phyloP scores from a whole-genome alignment of 2,329 filamentous ascomycete species.

The Aphanoascus verrucosus region DNA sequence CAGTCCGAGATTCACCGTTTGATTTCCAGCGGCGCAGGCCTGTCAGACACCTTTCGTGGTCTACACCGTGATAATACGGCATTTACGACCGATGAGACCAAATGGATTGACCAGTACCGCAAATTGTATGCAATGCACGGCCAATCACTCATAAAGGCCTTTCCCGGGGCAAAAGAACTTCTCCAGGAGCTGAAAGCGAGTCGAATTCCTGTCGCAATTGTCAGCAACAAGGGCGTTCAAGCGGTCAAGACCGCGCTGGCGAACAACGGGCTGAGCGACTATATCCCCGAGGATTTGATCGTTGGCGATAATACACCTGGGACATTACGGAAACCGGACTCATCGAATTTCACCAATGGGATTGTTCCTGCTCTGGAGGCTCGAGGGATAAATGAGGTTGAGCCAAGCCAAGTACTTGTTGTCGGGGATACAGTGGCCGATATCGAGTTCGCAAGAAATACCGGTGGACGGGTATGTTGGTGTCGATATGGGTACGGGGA shows the following conservation, averaged over 20 bases:
- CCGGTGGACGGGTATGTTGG: slow-evolving; percentile 8
- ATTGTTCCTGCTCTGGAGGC: slow-evolving; percentile 8
- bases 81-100: neutral
- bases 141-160: slow-evolving; percentile 11
- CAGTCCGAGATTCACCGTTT: slow-evolving; percentile 11
- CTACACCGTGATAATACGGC: slow-evolving; percentile 2
- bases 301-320: slow-evolving; percentile 13
- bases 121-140: slow-evolving; percentile 9
- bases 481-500: slow-evolving; percentile 13
- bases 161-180: slow-evolving; percentile 8
- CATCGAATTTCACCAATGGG: slow-evolving; percentile 10
- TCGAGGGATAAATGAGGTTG: neutral
- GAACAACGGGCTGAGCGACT: slow-evolving; percentile 5
- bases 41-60: slow-evolving; percentile 12
- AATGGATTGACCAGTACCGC: slow-evolving; percentile 12
- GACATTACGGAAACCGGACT: slow-evolving; percentile 9
- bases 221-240: slow-evolving; percentile 13
- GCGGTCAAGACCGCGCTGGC: slow-evolving; percentile 11
- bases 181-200: slow-evolving; percentile 4
- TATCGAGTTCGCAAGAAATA: slow-evolving; percentile 12
- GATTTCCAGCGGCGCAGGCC: slow-evolving; percentile 10
- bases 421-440: slow-evolving; percentile 13
- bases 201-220: slow-evolving; percentile 5
- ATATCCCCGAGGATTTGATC: slow-evolving; percentile 8
- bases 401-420: slow-evolving; percentile 3